Conservation (phyloP, 1,284 basidiomycete genomes). For the Cutaneotrichosporon arboriforme region DNA sequence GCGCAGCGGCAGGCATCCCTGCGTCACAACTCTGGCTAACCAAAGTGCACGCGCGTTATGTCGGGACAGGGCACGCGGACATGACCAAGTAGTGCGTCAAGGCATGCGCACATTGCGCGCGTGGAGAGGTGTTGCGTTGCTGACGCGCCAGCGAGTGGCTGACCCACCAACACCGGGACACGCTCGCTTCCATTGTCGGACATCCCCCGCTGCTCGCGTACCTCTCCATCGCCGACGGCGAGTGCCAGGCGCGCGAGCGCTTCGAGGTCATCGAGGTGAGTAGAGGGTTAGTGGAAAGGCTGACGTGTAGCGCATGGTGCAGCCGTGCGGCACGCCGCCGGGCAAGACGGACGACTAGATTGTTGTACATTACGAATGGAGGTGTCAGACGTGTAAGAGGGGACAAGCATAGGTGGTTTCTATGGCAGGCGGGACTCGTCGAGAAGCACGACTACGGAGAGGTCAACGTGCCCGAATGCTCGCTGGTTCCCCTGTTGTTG, state of each 20-base stretch:
- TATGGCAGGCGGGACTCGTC: too few species aligned
- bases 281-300: conserved; percentile 1
- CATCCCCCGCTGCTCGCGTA: conserved; percentile 82
- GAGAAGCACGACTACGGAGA: too few species aligned
- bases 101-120: too few species aligned
- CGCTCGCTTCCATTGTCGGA: conserved; percentile 82
- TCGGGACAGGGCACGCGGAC: conserved; percentile 91
- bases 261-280: conserved; percentile 94
- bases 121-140: too few species aligned
- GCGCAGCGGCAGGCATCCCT: too few species aligned
- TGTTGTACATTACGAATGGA: too few species aligned
- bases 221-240: conserved; percentile 87
- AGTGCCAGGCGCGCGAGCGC: conserved; percentile 78
- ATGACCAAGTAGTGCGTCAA: conserved; percentile 80
- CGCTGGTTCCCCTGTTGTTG: too few species aligned
- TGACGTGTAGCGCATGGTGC: conserved; percentile 75
- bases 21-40: conserved; percentile 6
- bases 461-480: too few species aligned
- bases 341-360: conserved; percentile 74
- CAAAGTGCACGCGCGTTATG: conserved; percentile 89
- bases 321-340: conserved; percentile 95
- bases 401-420: too few species aligned
- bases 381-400: too few species aligned
- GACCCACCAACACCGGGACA: conserved; percentile 95
- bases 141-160: conserved; percentile 80